These are phyloP conservation scores for Apiospora sp. DNA, from an alignment of 2,329 filamentous ascomycete species.

Conservation along the genomic window DNA sequence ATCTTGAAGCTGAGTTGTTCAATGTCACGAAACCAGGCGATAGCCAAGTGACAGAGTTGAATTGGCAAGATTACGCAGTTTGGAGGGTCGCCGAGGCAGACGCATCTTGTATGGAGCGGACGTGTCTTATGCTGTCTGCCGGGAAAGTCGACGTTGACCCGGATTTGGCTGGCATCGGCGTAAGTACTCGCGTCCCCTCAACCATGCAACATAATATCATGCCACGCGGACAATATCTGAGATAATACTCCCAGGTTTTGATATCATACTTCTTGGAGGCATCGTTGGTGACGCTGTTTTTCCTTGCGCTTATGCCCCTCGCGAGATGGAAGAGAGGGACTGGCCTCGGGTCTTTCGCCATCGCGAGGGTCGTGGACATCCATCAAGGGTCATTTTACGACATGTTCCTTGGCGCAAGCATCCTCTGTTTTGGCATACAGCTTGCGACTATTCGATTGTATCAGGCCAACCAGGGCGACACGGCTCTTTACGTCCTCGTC, in stretches of 20 bases:
- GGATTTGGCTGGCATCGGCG: not conserved
- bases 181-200: not conserved
- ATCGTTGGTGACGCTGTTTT: not conserved
- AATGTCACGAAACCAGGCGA: not conserved
- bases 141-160: not conserved
- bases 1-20: not conserved
- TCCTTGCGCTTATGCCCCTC: not conserved
- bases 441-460: not conserved
- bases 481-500: not conserved
- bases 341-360: not conserved
- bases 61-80: not conserved
- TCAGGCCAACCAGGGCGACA: not conserved
- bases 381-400: not conserved
- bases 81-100: not conserved
- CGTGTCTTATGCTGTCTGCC: not conserved
- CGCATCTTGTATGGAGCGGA: not conserved
- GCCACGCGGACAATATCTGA: too few relatives aligned
- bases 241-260: not conserved
- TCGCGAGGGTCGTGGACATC: not conserved
- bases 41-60: not conserved
- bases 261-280: not conserved
- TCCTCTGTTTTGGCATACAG: not conserved
- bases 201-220: too few relatives aligned
- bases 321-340: not conserved
- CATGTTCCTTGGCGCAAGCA: conserved; percentile 1